phyloP scores from a whole-genome alignment of 345 rosid species.

The Trapa incisa region DNA sequence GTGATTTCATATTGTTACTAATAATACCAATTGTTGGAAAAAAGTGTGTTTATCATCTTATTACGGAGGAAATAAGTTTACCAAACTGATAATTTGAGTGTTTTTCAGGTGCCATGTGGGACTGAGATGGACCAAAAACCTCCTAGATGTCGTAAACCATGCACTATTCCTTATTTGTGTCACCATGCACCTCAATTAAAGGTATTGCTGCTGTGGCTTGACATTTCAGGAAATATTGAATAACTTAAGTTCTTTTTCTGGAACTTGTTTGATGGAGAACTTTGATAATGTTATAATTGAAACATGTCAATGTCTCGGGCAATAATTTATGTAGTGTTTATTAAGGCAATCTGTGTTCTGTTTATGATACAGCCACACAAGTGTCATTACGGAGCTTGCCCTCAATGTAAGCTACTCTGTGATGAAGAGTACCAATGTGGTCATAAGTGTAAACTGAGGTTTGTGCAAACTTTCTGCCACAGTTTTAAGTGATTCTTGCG shows the following conservation, averaged over 20 bases:
- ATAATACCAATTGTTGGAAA: too few relatives aligned
- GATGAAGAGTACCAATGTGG: conserved; percentile 82
- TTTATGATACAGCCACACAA: conserved; percentile 52
- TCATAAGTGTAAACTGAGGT: conserved; percentile 78
- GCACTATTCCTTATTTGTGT: conserved; percentile 50
- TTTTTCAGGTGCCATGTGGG: conserved; percentile 87
- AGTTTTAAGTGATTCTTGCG: neutral
- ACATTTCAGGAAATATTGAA: neutral
- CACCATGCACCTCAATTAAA: conserved; percentile 54
- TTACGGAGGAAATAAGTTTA: neutral
- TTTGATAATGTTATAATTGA: neutral
- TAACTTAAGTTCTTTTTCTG: neutral
- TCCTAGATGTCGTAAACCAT: conserved; percentile 73
- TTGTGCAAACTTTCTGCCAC: conserved; percentile 4
- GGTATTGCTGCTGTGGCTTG: conserved; percentile 30
- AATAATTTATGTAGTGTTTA: neutral
- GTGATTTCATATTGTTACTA: too few relatives aligned
- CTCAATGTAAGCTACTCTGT: conserved; percentile 61
- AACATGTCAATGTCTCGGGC: neutral
- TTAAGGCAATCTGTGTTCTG: conserved; percentile 3
- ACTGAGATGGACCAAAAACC: conserved; percentile 81
- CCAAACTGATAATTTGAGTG: neutral
- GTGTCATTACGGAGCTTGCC: conserved; percentile 95
- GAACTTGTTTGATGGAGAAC: neutral
- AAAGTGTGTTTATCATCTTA: too few relatives aligned